These are phyloP conservation scores for Lactarius akahatsu DNA, from an alignment of 768 basidiomycete species.

Conservation along the genomic window DNA sequence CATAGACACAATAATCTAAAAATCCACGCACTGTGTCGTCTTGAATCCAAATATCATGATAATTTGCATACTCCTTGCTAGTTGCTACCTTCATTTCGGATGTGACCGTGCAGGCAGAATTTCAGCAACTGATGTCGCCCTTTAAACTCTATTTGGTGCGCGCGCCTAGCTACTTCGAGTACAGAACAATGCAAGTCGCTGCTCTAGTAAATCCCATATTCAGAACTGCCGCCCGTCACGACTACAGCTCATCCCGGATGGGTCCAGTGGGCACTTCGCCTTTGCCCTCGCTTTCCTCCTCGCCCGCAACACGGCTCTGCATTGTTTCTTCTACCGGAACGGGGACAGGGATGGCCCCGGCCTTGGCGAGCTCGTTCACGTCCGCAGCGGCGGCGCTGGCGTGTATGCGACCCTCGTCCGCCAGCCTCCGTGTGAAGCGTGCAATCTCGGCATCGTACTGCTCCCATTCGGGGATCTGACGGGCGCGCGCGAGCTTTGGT, in stretches of 20 bases:
- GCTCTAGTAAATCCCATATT: neutral
- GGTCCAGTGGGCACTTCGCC: neutral
- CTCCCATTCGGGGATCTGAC: constrained; percentile 98
- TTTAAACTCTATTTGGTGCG: too few relatives aligned
- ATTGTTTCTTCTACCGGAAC: neutral
- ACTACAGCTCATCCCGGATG: constrained; percentile 22
- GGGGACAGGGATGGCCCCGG: constrained; percentile 35
- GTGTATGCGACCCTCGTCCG: constrained; percentile 66
- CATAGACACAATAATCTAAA: too few relatives aligned
- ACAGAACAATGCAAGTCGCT: neutral
- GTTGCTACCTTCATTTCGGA: too few relatives aligned
- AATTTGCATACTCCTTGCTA: too few relatives aligned
- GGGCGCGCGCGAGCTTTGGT: constrained; percentile 88
- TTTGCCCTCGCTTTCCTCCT: neutral
- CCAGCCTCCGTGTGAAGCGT: constrained; percentile 69
- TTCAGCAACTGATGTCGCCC: too few relatives aligned
- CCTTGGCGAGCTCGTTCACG: constrained; percentile 62
- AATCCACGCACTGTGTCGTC: too few relatives aligned
- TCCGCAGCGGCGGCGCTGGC: constrained; percentile 68
- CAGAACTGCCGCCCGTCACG: neutral
- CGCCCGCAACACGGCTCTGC: neutral
- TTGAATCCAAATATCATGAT: too few relatives aligned
- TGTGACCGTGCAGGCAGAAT: too few relatives aligned
- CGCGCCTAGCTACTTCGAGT: too few relatives aligned
- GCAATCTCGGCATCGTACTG: constrained; percentile 91